A percentile compares a stretch with the other conserved stretches of the same genome.
Evolutionary conservation across 805 yeast species (phyloP).

Genomic region (Ogataea parapolymorpha): DNA sequence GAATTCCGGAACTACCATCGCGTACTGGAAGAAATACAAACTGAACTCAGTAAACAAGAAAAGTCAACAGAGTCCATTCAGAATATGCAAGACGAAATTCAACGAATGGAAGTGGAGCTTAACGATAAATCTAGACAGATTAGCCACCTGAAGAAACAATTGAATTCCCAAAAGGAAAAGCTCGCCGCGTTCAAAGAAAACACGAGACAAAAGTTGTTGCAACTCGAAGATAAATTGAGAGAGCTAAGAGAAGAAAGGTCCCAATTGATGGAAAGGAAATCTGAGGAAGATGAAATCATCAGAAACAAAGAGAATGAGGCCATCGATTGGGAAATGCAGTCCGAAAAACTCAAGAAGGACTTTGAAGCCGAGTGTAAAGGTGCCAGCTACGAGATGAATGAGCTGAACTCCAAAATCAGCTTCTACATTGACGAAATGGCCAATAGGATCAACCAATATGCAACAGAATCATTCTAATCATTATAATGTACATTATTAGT

Average conservation of each 20-base stretch:
- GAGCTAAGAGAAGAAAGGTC: slow-evolving; percentile 45
- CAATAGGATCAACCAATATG: slow-evolving; percentile 22
- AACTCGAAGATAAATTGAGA: slow-evolving; percentile 40
- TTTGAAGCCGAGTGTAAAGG: slow-evolving; percentile 52
- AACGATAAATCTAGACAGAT: slow-evolving; percentile 33
- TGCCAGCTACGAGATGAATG: slow-evolving; percentile 51
- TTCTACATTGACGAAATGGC: slow-evolving; percentile 52
- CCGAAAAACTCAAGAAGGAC: slow-evolving; percentile 37
- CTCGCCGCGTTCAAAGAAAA: slow-evolving; percentile 13
- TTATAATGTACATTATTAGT: neutral
- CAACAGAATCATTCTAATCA: slow-evolving; percentile 6
- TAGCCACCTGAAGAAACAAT: slow-evolving; percentile 36
- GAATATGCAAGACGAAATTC: slow-evolving; percentile 27
- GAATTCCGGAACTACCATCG: slow-evolving; percentile 41
- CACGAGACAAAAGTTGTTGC: slow-evolving; percentile 41
- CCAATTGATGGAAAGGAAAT: slow-evolving; percentile 46
- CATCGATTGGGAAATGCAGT: slow-evolving; percentile 29
- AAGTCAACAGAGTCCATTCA: slow-evolving; percentile 23
- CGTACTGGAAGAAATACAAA: slow-evolving; percentile 47
- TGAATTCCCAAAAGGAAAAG: slow-evolving; percentile 24
- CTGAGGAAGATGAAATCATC: slow-evolving; percentile 44
- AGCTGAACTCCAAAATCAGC: slow-evolving; percentile 52
- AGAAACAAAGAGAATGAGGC: slow-evolving; percentile 19
- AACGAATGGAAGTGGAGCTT: slow-evolving; percentile 14
- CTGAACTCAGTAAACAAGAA: slow-evolving; percentile 44